Evolutionary conservation across 768 basidiomycete genomes (phyloP).

Genomic region (Glaciozyma antarctica): DNA sequence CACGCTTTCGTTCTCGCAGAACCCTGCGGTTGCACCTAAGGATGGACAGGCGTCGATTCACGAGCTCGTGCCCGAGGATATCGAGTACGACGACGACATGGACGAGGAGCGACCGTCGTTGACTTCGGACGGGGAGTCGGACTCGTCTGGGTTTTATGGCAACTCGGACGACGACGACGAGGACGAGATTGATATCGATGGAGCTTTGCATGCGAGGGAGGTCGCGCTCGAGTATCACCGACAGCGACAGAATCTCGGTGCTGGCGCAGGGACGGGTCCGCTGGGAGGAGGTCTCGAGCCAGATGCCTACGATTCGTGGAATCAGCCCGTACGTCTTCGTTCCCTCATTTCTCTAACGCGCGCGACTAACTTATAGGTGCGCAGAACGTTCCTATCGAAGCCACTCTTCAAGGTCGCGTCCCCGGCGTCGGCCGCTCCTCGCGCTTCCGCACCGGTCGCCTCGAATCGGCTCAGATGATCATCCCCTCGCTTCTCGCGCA

Average conservation of each 20-base stretch:
- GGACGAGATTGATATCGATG: conserved; percentile 26
- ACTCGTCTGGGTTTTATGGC: conserved; percentile 8
- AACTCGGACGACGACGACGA: conserved; percentile 8
- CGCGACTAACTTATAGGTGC: background rate
- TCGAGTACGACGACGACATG: conserved; percentile 8
- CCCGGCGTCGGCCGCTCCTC: conserved; percentile 6
- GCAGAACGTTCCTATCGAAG: conserved; percentile 23
- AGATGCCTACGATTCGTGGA: background rate
- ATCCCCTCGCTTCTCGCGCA: conserved; percentile 24
- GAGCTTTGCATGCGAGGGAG: conserved; percentile 22
- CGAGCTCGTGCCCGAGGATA: conserved; percentile 6
- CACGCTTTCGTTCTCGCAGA: conserved; percentile 20
- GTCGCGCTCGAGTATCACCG: conserved; percentile 30
- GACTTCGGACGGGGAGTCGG: conserved; percentile 5
- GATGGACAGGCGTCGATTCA: conserved; percentile 7
- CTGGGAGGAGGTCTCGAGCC: conserved; percentile 15
- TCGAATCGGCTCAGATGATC: conserved; percentile 29
- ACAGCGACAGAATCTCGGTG: conserved; percentile 19
- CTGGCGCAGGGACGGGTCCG: conserved; percentile 24
- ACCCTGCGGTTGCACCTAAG: background rate
- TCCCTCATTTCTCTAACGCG: background rate
- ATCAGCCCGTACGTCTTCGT: conserved; percentile 9
- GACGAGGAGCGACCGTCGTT: conserved; percentile 7
- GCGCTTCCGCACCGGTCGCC: conserved; percentile 26
- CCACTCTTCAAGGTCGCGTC: conserved; percentile 10